phyloP scores from a whole-genome alignment of 805 yeast species.

The Suhomyces vadensis region DNA sequence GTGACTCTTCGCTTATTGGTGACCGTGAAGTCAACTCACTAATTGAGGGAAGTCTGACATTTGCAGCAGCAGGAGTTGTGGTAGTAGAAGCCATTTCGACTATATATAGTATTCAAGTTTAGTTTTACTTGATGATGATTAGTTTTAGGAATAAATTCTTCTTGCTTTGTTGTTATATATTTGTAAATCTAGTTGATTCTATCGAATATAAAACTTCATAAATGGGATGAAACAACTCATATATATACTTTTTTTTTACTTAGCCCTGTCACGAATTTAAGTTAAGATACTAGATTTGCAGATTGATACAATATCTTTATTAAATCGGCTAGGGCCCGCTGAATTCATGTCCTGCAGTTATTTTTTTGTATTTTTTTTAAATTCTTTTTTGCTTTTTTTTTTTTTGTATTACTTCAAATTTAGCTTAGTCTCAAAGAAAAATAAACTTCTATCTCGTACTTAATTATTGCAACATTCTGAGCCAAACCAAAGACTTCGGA shows the following conservation, averaged over 20 bases:
- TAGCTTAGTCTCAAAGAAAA: neutral
- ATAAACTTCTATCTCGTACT: conserved; percentile 6
- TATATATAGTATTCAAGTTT: no score
- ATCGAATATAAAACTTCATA: neutral
- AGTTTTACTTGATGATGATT: neutral
- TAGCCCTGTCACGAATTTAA: conserved; percentile 4
- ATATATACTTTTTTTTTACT: conserved; percentile 5
- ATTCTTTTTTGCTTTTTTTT: neutral
- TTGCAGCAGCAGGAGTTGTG: conserved; percentile 2
- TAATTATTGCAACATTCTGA: no score
- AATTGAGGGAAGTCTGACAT: conserved; percentile 15
- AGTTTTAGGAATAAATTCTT: no score
- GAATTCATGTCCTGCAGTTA: conserved; percentile 6
- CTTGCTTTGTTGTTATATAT: neutral
- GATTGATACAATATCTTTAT: conserved; percentile 6
- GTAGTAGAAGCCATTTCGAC: conserved; percentile 9
- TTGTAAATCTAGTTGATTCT: neutral
- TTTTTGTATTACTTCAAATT: conserved; percentile 1
- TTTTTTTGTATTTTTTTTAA: neutral
- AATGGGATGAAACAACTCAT: neutral
- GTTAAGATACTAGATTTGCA: conserved; percentile 5
- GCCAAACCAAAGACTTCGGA: no score
- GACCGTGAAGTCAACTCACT: conserved; percentile 16
- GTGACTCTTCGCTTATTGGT: conserved; percentile 10
- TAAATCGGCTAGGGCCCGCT: conserved; percentile 9